Evolutionary conservation across 2,329 filamentous ascomycete species (phyloP).

Genomic region (Colletotrichum orchidophilum): DNA sequence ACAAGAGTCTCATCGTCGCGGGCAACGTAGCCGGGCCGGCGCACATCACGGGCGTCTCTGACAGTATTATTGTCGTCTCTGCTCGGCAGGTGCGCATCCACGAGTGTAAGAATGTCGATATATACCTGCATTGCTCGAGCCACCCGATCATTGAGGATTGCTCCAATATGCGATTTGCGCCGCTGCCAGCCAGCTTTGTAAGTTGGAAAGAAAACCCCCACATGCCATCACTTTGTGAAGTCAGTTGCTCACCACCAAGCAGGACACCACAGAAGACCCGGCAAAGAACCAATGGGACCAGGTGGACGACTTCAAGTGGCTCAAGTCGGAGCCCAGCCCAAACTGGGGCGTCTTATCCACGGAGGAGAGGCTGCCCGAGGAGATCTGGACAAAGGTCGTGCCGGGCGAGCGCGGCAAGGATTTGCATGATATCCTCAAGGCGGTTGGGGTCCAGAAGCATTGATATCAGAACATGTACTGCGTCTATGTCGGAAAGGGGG

Average conservation of each 20-base stretch:
- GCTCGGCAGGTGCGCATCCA: conserved; percentile 95
- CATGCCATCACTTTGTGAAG: rapidly evolving
- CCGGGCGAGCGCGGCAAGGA: conserved; percentile 69
- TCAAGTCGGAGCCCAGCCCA: conserved; percentile 85
- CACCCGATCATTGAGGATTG: conserved; percentile 97
- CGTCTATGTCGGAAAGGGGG: background rate
- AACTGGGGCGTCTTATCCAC: conserved; percentile 82
- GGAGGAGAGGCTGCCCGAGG: conserved; percentile 65
- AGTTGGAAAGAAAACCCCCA: no score
- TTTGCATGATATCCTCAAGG: conserved; percentile 71
- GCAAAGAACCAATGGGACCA: conserved; percentile 81
- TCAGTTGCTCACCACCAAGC: conserved; percentile 33
- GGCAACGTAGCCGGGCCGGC: conserved; percentile 82
- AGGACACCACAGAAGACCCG: conserved; percentile 40
- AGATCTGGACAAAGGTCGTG: conserved; percentile 76
- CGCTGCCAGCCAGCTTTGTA: conserved; percentile 76
- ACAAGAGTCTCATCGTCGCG: conserved; percentile 77
- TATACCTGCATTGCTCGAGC: conserved; percentile 85
- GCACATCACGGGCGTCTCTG: conserved; percentile 79
- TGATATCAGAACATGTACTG: background rate
- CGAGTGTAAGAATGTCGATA: conserved; percentile 79
- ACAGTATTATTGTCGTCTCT: conserved; percentile 80
- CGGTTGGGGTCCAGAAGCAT: conserved; percentile 51
- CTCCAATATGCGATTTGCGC: conserved; percentile 78
- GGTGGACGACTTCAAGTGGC: conserved; percentile 98